Evolutionary conservation across 2,329 filamentous ascomycete species (phyloP).

Genomic region (Rugonectria rugulosa): DNA sequence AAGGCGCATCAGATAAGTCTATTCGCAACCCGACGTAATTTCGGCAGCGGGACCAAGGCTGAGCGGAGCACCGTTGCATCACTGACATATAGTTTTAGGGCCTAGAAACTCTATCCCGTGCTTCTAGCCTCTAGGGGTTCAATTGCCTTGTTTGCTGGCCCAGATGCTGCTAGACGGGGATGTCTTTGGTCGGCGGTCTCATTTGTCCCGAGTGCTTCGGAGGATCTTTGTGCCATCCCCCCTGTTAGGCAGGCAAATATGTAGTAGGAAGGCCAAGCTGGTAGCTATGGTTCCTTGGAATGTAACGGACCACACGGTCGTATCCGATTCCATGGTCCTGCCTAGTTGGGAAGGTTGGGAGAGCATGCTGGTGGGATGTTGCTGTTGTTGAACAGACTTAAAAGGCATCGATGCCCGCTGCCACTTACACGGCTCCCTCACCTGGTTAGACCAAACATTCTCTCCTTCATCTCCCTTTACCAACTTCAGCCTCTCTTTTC

Average conservation of each 20-base stretch:
- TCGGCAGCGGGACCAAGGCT: conserved; percentile 30
- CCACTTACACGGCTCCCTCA: neutral
- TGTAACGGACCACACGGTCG: neutral
- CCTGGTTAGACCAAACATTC: neutral
- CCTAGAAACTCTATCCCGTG: conserved; percentile 7
- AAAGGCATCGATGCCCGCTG: conserved; percentile 4
- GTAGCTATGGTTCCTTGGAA: no score
- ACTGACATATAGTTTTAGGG: conserved; percentile 5
- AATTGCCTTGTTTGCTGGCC: conserved; percentile 1
- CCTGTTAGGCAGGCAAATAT: no score
- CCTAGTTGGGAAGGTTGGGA: neutral
- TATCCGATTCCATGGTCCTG: neutral
- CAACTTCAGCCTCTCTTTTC: conserved; percentile 14
- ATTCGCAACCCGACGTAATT: conserved; percentile 30
- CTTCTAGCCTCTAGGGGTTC: no score
- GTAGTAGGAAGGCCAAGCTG: no score
- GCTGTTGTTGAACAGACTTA: neutral
- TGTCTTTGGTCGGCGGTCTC: conserved; percentile 6
- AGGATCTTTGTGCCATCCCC: neutral
- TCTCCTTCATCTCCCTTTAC: conserved; percentile 3
- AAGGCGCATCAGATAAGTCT: conserved; percentile 33
- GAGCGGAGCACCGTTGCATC: conserved; percentile 24
- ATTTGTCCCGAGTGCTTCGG: conserved; percentile 5
- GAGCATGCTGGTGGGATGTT: no score
- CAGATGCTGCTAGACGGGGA: neutral